Conservation (phyloP, 2,329 filamentous ascomycete species). For the Leptodontidium sp. region DNA sequence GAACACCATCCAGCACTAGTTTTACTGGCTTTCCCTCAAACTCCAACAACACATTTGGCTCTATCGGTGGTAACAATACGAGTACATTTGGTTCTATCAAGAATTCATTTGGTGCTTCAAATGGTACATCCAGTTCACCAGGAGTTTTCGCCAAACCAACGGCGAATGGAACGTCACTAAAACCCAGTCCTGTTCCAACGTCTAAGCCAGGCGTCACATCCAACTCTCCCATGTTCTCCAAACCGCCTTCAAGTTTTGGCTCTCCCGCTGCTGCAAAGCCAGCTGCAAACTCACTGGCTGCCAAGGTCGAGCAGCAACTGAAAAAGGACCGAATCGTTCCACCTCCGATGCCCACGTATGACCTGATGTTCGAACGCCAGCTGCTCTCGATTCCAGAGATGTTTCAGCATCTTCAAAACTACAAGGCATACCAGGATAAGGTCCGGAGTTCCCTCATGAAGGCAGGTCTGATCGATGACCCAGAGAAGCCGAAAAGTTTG, state of each 20-base stretch:
- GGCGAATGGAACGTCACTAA: not conserved
- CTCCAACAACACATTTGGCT: constrained; percentile 2
- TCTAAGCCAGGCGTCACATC: not conserved
- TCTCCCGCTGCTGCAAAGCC: not conserved
- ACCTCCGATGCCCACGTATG: constrained; percentile 58
- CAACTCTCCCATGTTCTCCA: constrained; percentile 8
- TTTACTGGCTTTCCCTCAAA: not conserved
- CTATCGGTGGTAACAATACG: not conserved
- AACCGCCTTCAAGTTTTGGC: not conserved
- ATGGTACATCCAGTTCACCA: not conserved
- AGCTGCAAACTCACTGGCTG: constrained; percentile 21
- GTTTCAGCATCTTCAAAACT: constrained; percentile 62
- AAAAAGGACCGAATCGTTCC: constrained; percentile 51
- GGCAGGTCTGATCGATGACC: constrained; percentile 69
- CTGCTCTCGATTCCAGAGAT: constrained; percentile 55
- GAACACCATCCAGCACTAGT: constrained; percentile 29
- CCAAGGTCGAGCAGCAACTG: constrained; percentile 23
- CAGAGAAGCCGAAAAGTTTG: constrained; percentile 67
- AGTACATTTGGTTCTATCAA: constrained; percentile 8
- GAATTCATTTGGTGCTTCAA: constrained; percentile 2
- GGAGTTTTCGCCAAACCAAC: not conserved
- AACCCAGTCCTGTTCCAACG: not conserved
- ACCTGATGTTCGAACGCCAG: constrained; percentile 30
- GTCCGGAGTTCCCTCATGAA: constrained; percentile 65
- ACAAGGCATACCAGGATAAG: constrained; percentile 64